phyloP scores from a whole-genome alignment of 495 filamentous ascomycete species.

The Hyphodiscus hymeniophilus region DNA sequence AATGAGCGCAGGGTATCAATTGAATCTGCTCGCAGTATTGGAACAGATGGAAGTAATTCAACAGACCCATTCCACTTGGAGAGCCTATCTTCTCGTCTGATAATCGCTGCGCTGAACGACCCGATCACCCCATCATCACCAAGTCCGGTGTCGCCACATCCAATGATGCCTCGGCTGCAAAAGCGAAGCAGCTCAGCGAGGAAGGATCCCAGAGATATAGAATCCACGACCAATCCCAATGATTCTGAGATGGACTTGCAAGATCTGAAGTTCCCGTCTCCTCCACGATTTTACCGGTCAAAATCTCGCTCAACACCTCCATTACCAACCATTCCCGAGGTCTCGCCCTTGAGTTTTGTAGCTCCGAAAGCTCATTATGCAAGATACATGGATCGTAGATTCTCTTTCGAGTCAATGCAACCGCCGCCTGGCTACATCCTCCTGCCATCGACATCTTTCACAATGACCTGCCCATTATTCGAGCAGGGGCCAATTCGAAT shows the following conservation, averaged over 20 bases:
- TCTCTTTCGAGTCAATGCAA: not conserved
- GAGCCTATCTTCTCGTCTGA: constrained; percentile 1
- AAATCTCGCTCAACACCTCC: constrained; percentile 8
- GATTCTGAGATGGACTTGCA: constrained; percentile 9
- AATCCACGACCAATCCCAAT: not conserved
- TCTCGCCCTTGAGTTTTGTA: constrained; percentile 12
- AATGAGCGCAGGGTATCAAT: not conserved
- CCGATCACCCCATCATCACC: not conserved
- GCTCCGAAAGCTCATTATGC: not conserved
- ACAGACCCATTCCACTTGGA: constrained; percentile 21
- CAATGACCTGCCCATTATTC: constrained; percentile 32
- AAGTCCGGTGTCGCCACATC: constrained; percentile 8
- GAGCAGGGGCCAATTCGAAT: constrained; percentile 42
- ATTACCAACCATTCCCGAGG: constrained; percentile 39
- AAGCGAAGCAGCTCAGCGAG: not conserved
- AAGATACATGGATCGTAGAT: too few species aligned
- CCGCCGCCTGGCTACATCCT: constrained; percentile 4
- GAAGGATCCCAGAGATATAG: not conserved
- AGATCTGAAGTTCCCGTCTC: constrained; percentile 23
- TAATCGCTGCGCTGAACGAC: not conserved
- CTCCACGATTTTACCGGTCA: constrained; percentile 16
- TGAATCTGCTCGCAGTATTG: not conserved
- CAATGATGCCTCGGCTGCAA: constrained; percentile 7
- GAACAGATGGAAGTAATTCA: constrained; percentile 8
- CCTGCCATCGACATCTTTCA: constrained; percentile 34